phyloP scores from a whole-genome alignment of 2,329 filamentous ascomycete genomes.

The Akanthomyces muscarius region DNA sequence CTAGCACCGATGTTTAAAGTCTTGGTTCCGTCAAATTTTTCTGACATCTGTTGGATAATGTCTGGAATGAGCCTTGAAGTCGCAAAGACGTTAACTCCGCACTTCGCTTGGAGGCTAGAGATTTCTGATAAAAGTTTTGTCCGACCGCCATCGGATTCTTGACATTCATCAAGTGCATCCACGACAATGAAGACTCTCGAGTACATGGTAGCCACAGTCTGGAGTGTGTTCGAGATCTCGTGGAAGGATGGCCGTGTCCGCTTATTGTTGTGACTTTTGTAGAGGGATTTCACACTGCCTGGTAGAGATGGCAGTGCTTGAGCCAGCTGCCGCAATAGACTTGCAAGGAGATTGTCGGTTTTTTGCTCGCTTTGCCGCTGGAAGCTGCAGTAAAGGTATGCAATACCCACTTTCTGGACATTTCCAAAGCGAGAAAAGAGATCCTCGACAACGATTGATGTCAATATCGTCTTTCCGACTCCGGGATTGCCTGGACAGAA shows the following conservation, averaged over 20 bases:
- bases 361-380: constrained; percentile 35
- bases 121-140: background rate
- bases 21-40: background rate
- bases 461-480: constrained; percentile 11
- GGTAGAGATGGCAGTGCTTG: constrained; percentile 25
- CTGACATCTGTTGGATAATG: background rate
- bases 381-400: constrained; percentile 46
- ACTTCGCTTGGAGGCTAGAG: background rate
- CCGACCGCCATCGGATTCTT: background rate
- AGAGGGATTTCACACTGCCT: constrained; percentile 25
- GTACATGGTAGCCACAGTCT: background rate
- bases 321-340: constrained; percentile 36
- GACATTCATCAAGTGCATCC: constrained; percentile 27
- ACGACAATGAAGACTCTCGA: constrained; percentile 19
- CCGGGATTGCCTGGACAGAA: constrained; percentile 39
- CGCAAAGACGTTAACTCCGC: constrained; percentile 16
- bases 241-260: background rate
- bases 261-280: background rate
- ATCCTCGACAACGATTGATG: constrained; percentile 4
- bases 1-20: background rate
- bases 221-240: constrained; percentile 14
- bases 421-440: constrained; percentile 13
- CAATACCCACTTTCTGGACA: constrained; percentile 32
- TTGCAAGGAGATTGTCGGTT: constrained; percentile 27
- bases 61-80: constrained; percentile 17